phyloP scores from a whole-genome alignment of 148 eudicot species.

The Bassia scoparia region DNA sequence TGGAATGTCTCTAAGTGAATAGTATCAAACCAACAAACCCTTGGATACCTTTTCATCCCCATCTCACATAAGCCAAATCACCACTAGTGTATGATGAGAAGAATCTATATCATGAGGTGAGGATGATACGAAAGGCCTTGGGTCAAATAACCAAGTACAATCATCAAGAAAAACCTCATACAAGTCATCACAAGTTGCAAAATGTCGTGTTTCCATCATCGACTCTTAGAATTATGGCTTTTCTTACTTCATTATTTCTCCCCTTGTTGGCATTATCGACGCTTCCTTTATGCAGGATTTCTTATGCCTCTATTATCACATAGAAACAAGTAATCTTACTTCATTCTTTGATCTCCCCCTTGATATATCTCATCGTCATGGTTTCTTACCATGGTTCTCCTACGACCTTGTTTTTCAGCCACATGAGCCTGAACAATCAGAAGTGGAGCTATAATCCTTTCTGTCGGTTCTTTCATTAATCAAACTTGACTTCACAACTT shows the following conservation, averaged over 20 bases:
- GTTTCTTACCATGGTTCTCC: background rate
- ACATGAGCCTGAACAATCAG: background rate
- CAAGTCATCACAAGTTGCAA: background rate
- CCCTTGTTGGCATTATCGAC: background rate
- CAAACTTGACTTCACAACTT: background rate
- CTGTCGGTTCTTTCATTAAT: background rate
- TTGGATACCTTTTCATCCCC: too few species aligned
- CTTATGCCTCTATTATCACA: background rate
- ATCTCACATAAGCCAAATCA: background rate
- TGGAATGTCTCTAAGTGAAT: background rate
- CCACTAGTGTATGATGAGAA: background rate
- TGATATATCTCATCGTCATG: background rate
- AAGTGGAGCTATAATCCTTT: background rate
- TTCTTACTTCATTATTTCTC: background rate
- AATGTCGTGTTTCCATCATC: background rate
- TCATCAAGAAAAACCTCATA: background rate
- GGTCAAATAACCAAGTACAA: background rate
- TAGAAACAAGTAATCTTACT: background rate
- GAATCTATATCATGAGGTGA: background rate
- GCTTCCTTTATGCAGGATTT: background rate
- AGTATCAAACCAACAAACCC: background rate
- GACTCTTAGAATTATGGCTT: background rate
- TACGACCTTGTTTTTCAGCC: background rate
- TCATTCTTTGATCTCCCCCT: background rate
- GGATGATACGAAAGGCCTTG: background rate